Conservation (phyloP, 1,139 yeast genomes). For the Yamadazyma sp. region DNA sequence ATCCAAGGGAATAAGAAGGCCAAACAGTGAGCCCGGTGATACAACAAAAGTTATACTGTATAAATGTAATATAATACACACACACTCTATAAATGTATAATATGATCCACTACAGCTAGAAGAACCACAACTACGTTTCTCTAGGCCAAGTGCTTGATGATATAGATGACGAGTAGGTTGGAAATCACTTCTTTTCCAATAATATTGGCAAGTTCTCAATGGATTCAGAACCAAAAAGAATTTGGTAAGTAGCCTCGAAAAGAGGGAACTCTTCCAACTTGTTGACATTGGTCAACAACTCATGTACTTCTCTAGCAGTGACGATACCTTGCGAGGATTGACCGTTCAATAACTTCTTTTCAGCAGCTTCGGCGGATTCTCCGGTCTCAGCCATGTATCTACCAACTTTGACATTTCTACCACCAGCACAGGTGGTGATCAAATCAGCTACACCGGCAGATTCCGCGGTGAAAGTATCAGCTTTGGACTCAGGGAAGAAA, state of each 20-base stretch:
- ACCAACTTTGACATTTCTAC: constrained; percentile 50
- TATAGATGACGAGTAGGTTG: neutral
- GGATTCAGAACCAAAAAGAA: constrained; percentile 41
- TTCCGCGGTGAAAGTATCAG: constrained; percentile 45
- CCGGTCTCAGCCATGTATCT: constrained; percentile 50
- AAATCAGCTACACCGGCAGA: constrained; percentile 55
- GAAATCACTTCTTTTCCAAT: constrained; percentile 23
- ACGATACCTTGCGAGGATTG: constrained; percentile 53
- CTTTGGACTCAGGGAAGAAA: constrained; percentile 42
- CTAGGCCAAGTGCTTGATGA: too few species aligned
- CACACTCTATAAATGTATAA: constrained; percentile 9
- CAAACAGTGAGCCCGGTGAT: constrained; percentile 1
- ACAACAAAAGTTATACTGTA: neutral
- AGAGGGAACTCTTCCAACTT: constrained; percentile 42
- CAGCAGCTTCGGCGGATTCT: constrained; percentile 42
- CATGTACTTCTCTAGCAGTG: constrained; percentile 51
- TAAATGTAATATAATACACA: constrained; percentile 6
- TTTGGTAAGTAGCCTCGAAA: constrained; percentile 50
- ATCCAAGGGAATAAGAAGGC: constrained; percentile 8
- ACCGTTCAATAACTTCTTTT: constrained; percentile 47
- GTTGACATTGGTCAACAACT: constrained; percentile 35
- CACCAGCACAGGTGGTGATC: constrained; percentile 51
- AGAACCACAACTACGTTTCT: too few species aligned
- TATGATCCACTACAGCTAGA: neutral
- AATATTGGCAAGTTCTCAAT: constrained; percentile 44